Conservation (phyloP, 2,329 filamentous ascomycete species). For the Penicillium sp. region DNA sequence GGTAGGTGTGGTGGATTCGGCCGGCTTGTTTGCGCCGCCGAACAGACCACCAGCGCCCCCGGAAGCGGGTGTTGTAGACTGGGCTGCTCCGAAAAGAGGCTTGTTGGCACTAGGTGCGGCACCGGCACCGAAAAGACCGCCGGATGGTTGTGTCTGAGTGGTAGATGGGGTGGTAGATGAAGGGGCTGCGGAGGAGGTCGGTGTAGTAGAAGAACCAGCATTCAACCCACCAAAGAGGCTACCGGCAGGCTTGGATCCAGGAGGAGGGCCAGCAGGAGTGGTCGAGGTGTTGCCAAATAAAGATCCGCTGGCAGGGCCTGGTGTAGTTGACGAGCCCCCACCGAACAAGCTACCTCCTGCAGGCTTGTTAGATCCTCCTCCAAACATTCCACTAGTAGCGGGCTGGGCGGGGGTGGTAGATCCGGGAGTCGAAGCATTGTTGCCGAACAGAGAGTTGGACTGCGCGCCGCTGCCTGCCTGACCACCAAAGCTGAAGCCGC, state of each 20-base stretch:
- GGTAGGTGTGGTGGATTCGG: constrained; percentile 28
- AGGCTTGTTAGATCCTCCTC: constrained; percentile 5
- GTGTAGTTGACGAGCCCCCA: constrained; percentile 36
- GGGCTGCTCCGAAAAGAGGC: constrained; percentile 26
- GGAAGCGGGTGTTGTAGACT: constrained; percentile 16
- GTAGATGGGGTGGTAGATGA: constrained; percentile 28
- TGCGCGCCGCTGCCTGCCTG: constrained; percentile 24
- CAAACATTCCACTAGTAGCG: constrained; percentile 34
- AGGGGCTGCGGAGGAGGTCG: constrained; percentile 19
- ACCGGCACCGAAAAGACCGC: constrained; percentile 29
- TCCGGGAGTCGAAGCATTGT: constrained; percentile 35
- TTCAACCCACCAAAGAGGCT: constrained; percentile 30
- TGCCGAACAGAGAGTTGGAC: constrained; percentile 30
- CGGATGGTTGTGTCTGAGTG: constrained; percentile 30
- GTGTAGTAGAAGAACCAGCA: constrained; percentile 22
- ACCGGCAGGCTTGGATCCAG: constrained; percentile 28
- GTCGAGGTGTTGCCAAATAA: constrained; percentile 46
- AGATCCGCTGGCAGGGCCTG: constrained; percentile 34
- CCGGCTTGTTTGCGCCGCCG: constrained; percentile 31
- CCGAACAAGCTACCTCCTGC: constrained; percentile 12
- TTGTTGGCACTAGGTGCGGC: constrained; percentile 24
- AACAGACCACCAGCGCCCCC: constrained; percentile 28
- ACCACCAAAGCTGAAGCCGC: constrained; percentile 36
- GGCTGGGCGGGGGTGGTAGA: constrained; percentile 31
- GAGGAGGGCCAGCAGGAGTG: constrained; percentile 51